phyloP scores from a whole-genome alignment of 805 yeast genomes.

The Cyberlindnera lachancei region DNA sequence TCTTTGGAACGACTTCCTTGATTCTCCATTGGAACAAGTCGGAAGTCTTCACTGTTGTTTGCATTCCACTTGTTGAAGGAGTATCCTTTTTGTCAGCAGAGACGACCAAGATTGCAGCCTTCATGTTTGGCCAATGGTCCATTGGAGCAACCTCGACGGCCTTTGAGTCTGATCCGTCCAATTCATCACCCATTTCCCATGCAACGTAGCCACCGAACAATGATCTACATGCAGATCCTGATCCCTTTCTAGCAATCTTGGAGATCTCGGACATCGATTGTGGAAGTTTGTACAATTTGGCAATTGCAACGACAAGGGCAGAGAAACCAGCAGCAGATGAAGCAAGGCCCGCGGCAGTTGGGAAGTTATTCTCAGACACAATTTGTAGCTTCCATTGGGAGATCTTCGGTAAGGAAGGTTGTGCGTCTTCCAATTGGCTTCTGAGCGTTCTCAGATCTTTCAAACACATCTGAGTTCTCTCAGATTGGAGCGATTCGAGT shows the following conservation, averaged over 20 bases:
- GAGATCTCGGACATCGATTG: slow-evolving; percentile 79
- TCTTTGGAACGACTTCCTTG: slow-evolving; percentile 72
- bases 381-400: slow-evolving; percentile 65
- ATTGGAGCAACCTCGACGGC: slow-evolving; percentile 88
- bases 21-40: slow-evolving; percentile 79
- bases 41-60: slow-evolving; percentile 83
- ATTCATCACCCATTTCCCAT: slow-evolving; percentile 88
- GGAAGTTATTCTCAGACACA: slow-evolving; percentile 93
- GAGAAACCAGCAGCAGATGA: slow-evolving; percentile 99
- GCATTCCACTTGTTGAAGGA: slow-evolving; percentile 95
- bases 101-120: slow-evolving; percentile 87
- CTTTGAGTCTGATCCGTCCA: slow-evolving; percentile 84
- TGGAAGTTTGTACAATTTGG: slow-evolving; percentile 79
- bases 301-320: slow-evolving; percentile 86
- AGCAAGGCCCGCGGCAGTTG: slow-evolving; percentile 98
- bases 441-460: slow-evolving; percentile 68
- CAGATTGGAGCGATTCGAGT: slow-evolving; percentile 59
- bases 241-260: slow-evolving; percentile 93
- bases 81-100: slow-evolving; percentile 92
- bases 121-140: slow-evolving; percentile 87
- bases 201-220: slow-evolving; percentile 97
- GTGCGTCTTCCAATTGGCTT: slow-evolving; percentile 44
- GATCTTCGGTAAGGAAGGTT: slow-evolving; percentile 50
- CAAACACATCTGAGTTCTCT: slow-evolving; percentile 65
- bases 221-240: slow-evolving; percentile 98